Base-by-base conservation (phyloP, 208 protist genomes). In the Phytomonas serpens region DNA sequence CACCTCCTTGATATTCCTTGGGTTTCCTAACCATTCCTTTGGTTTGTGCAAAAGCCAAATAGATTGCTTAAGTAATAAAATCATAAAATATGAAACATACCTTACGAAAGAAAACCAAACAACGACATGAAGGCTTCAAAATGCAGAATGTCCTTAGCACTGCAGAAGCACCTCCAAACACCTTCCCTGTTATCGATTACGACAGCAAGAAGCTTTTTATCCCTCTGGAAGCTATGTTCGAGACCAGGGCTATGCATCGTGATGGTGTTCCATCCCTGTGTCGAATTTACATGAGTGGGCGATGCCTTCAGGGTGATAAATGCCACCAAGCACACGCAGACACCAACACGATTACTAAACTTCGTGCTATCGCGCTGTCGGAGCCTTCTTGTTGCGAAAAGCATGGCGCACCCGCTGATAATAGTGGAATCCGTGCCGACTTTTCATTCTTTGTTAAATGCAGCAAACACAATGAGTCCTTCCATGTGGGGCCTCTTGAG, bases 271-370 rank as follows among this genome's bases (percentile, higher is more conserved):
- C 90, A 11, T 93, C 88, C 4, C 77, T 96, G 16, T 96, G 90
- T 69, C 80, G 84, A 10, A 78, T 96, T 11, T 88, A 86, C 42
- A 77, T 93, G n/a, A 73, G 87, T 36, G 87, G 87, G 0, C 84
- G 87, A n/a, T 96, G 88, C 64, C 84, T 85, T 3, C 88, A 96
- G 69, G 88, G 90, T 31, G 36, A 63, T 6, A 86, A 87, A 37
- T 93, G 90, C 74, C 82, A 82, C 63, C 90, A 96, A 70, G 88
- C 86, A 2, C 90, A 96, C 70, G 86, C 87, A 11, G 82, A 93
- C 34, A 38, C 73, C 30, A 72, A 72, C 61, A 73, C 85, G 27
- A 76, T 93, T 36, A 37, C 51, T 6, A 64, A 65, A 34, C 78
- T 95, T 34, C 90, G 90, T 3, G 77, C 73, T 13, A 73, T 65